Conservation (phyloP, 345 rosid species). For the Adansonia digitata region DNA sequence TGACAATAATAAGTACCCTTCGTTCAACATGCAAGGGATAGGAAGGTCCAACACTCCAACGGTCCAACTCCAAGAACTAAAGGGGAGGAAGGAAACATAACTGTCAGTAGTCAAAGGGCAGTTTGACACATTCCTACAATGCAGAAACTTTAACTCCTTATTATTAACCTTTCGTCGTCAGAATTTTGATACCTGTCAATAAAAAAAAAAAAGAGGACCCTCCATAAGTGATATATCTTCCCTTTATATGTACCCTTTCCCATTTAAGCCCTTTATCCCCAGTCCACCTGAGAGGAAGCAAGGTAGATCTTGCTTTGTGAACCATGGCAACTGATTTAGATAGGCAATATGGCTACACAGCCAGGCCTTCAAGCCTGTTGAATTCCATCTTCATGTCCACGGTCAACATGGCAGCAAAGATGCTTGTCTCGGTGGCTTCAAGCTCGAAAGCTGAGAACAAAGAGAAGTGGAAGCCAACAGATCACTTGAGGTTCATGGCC, state of each 20-base stretch:
- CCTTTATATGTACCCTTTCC: background rate
- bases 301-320: background rate
- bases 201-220: background rate
- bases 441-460: conserved; percentile 29
- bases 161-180: background rate
- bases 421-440: conserved; percentile 48
- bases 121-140: background rate
- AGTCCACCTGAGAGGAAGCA: background rate
- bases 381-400: conserved; percentile 62
- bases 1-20: background rate
- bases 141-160: background rate
- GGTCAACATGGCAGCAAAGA: conserved; percentile 25
- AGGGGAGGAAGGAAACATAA: background rate
- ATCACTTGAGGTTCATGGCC: conserved; percentile 66
- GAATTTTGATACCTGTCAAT: background rate
- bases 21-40: background rate
- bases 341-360: conserved; percentile 17
- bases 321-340: conserved; percentile 4
- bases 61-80: background rate
- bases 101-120: background rate
- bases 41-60: background rate
- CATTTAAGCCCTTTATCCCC: background rate
- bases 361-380: conserved; percentile 37
- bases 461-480: conserved; percentile 51
- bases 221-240: background rate